Base-by-base conservation (phyloP, 306 rosid species). In the Fragaria vesca region DNA sequence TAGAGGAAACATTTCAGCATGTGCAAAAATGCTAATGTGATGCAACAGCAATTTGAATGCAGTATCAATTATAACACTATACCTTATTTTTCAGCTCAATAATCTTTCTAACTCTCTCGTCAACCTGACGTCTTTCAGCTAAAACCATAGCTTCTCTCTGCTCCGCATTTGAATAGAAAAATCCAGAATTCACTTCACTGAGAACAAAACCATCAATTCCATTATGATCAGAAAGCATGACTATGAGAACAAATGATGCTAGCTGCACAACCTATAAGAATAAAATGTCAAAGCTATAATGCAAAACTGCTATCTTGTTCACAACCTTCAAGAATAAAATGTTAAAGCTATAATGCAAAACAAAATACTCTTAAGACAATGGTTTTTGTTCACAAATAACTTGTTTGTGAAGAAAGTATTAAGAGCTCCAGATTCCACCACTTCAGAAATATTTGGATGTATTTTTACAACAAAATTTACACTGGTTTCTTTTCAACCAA, bases 111-210 rank as follows among this genome's bases (percentile, higher is more conserved):
- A 95, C 97, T 86, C 79, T 95, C 83, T 95, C 98, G 54, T 95
- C 98, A 80, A 92, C 98, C 57, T 86, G 91, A 26, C 83, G 93
- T 85, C 98, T 95, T 85, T 95, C 98, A 78, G 97, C 98, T 32
- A 86, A 72, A 85, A 95, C 93, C 98, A 95, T 95, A 7, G 91
- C 91, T 83, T 92, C 98, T 79, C 99, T 89, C 90, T 95, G 99
- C 76, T 93, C 97, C 17, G 99, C 96, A 86, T 73, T 95, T 74
- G 99, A 95, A 97, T 95, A 95, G 92, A 95, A 95, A 86, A 95
- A 95, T 8, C 99, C 99, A 58, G 99, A 84, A 84, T 95, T 95
- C 81, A 95, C 72, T 85, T 95, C 99, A 91, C 99, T 95, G 89
- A 69, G 46, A 78, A 47, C 54, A 73, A 80, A 88, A 73, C 52